Base-by-base conservation (phyloP, 2,329 filamentous ascomycete genomes). In the Spiromastix sp. region DNA sequence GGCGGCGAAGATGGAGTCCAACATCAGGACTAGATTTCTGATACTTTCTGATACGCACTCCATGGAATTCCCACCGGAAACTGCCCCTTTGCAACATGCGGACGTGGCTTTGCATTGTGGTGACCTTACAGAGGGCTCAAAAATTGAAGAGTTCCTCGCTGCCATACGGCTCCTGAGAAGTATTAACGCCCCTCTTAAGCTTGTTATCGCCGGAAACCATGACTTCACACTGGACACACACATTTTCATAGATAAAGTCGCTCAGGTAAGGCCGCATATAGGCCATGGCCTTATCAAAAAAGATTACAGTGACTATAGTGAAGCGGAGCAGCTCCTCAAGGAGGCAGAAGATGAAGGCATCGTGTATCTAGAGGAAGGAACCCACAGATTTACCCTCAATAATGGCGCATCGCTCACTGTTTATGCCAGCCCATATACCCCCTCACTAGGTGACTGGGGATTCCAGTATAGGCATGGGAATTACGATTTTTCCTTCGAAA, bases 161-260 rank as follows among this genome's bases (percentile, higher is more conserved):
- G 58, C 67, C 0, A 53, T 74, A 7, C 39, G 53, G n/a, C 48
- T 66, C 24, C 52, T 76, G 4, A 47, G 57, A 4, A 34, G 38
- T 2, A 47, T 71, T n/a, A 43, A 59, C 4, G 67, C 70, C 1
- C 64, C 67, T 0, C 53, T 74, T 5, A 74, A 73, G 42, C 55
- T 75, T 3, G 60, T 66, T 28, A 73, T 76, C 39, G 61, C 70
- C 2, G 70, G 72, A 2, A 74, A 74, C 39, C 71, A 75, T 43
- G 70, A 76, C 44, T 59, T 63, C 30, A 64, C 56, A 4, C 40
- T 63, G 26, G 61, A 71, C 37, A 45, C 43, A 2, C 43, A 45
- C 0, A 46, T 46, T 0, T 72, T 67, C 32, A 39, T 54, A 27
- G 42, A 45, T 9, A 60, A 57, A 27, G 36, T 60, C 16, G 38